A percentile compares a stretch with the other conserved stretches of the same genome.
phyloP scores from a whole-genome alignment of 75 land plant species.

The Cupressus sempervirens region DNA sequence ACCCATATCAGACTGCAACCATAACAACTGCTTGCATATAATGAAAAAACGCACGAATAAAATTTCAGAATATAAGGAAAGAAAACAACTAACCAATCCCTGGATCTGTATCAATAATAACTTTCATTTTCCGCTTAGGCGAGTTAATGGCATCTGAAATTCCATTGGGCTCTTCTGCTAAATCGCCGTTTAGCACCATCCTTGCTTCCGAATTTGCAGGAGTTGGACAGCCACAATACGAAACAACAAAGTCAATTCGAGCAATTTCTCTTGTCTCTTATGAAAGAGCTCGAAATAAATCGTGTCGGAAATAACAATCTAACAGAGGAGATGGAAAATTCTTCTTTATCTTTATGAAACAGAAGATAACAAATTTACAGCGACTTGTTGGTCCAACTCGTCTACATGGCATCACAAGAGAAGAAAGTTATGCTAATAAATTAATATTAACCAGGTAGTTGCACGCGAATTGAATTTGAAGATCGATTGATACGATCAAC shows the following conservation, averaged over 20 bases:
- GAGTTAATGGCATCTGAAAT: background rate
- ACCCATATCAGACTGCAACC: background rate
- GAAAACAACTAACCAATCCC: conserved; percentile 61
- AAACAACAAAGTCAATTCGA: too few species aligned
- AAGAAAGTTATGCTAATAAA: too few species aligned
- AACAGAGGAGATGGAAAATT: background rate
- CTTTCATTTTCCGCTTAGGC: conserved; percentile 28
- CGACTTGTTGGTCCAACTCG: too few species aligned
- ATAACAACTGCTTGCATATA: background rate
- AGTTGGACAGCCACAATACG: background rate
- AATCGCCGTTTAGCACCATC: background rate
- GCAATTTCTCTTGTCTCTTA: background rate
- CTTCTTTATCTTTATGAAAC: too few species aligned
- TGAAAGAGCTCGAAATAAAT: background rate
- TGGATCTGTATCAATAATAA: conserved; percentile 95
- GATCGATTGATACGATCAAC: too few species aligned
- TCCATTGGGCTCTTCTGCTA: background rate
- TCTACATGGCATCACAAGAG: too few species aligned
- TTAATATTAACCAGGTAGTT: too few species aligned
- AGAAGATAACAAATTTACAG: too few species aligned
- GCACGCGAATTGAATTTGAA: too few species aligned
- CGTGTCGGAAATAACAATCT: background rate
- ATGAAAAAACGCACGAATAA: background rate
- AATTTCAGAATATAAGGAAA: background rate
- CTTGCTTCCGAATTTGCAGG: background rate